Percentiles rank a stretch among this genome's conserved stretches.
These are phyloP conservation scores for Hippophae rhamnoides DNA, from an alignment of 306 rosid genomes.

Conservation along the genomic window DNA sequence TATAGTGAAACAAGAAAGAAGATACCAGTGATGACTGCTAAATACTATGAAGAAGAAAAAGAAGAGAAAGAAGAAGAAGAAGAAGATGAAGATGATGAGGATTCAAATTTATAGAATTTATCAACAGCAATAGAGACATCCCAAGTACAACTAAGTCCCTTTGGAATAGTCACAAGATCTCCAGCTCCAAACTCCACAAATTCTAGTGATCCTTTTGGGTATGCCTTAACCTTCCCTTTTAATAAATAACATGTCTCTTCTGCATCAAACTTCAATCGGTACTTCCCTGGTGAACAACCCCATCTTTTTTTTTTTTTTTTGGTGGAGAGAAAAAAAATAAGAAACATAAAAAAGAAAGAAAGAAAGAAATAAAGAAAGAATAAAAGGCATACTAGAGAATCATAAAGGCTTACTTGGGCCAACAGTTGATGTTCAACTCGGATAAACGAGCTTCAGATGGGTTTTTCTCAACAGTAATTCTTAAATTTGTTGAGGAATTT, in stretches of 20 bases:
- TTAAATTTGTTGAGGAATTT: constrained; percentile 25
- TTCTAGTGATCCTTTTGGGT: constrained; percentile 70
- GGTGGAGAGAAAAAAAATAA: neutral
- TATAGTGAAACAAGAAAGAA: neutral
- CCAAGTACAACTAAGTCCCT: constrained; percentile 96
- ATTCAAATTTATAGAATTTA: constrained; percentile 87
- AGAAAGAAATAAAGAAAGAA: neutral
- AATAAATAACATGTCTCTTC: constrained; percentile 83
- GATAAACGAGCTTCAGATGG: constrained; percentile 68
- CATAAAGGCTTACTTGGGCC: constrained; percentile 69
- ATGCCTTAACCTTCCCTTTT: constrained; percentile 88
- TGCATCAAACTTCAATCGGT: constrained; percentile 83
- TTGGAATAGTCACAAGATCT: constrained; percentile 80
- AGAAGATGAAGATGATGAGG: constrained; percentile 29
- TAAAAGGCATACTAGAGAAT: neutral
- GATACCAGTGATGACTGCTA: too few species aligned
- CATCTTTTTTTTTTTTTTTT: constrained; percentile 42
- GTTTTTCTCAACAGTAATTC: constrained; percentile 63
- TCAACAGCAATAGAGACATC: constrained; percentile 89
- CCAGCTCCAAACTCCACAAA: constrained; percentile 91
- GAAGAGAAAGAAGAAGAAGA: neutral
- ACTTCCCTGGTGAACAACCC: constrained; percentile 97
- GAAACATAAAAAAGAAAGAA: neutral
- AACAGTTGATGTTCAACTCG: constrained; percentile 72
- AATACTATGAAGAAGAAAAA: neutral